phyloP scores from a whole-genome alignment of 495 filamentous ascomycete species.

The Bathelium albidoporum region DNA sequence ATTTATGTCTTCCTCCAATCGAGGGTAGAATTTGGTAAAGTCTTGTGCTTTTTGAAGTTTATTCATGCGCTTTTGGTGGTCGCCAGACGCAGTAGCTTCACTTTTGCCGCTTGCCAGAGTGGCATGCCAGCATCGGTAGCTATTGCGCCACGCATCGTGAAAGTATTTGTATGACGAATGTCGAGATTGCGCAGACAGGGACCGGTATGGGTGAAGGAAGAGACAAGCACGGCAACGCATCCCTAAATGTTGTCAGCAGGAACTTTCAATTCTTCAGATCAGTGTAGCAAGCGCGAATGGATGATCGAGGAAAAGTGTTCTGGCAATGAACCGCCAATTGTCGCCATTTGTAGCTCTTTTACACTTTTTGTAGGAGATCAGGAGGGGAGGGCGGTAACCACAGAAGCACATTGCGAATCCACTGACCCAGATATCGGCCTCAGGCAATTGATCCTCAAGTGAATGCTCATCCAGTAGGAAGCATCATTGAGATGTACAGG shows the following conservation, averaged over 20 bases:
- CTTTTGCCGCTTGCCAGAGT: background rate
- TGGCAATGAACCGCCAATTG: no score
- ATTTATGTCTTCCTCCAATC: constrained; percentile 23
- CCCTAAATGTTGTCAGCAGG: constrained; percentile 1
- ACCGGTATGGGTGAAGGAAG: constrained; percentile 44
- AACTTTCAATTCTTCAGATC: background rate
- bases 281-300: no score
- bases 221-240: constrained; percentile 30
- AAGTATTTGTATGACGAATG: constrained; percentile 10
- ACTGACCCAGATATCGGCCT: no score
- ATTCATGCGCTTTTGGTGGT: constrained; percentile 40
- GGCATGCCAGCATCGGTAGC: background rate
- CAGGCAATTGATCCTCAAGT: no score
- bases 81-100: background rate
- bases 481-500: no score
- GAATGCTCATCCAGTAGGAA: no score
- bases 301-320: no score
- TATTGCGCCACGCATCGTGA: background rate
- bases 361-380: no score
- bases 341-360: no score
- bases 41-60: constrained; percentile 37
- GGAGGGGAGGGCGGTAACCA: no score
- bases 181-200: constrained; percentile 11
- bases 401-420: no score
- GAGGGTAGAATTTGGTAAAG: constrained; percentile 42